Evolutionary conservation across 176 grass and related monocot genomes (phyloP).

Genomic region (Musa itinerans): DNA sequence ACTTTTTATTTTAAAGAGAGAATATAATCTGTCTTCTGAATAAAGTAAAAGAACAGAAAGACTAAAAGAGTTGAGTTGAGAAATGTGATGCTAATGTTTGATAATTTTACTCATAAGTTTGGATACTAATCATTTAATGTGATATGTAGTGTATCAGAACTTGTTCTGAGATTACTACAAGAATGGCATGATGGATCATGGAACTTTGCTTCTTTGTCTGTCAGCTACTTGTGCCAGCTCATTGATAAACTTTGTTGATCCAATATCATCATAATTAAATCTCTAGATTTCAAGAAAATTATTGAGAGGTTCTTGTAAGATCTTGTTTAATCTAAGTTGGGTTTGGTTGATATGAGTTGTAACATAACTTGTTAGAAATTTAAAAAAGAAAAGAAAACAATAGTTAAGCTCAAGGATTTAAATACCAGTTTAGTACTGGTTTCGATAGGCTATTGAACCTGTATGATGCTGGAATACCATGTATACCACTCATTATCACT

Average conservation of each 20-base stretch:
- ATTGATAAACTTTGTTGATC: not conserved
- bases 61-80: not conserved
- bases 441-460: too few species aligned
- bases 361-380: too few species aligned
- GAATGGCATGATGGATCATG: not conserved
- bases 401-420: too few species aligned
- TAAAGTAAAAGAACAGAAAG: not conserved
- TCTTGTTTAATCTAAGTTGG: not conserved
- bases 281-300: not conserved
- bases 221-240: not conserved
- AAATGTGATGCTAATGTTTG: not conserved
- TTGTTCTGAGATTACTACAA: not conserved
- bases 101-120: too few species aligned
- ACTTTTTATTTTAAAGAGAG: not conserved
- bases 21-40: not conserved
- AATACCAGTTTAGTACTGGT: too few species aligned
- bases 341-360: not conserved
- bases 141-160: not conserved
- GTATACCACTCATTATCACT: too few species aligned
- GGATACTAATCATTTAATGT: not conserved
- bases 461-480: too few species aligned
- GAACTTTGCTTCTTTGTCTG: not conserved
- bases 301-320: not conserved
- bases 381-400: too few species aligned
- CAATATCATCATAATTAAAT: not conserved